phyloP scores from a whole-genome alignment of 2,329 filamentous ascomycete species.

The Podosphaera aphanis region DNA sequence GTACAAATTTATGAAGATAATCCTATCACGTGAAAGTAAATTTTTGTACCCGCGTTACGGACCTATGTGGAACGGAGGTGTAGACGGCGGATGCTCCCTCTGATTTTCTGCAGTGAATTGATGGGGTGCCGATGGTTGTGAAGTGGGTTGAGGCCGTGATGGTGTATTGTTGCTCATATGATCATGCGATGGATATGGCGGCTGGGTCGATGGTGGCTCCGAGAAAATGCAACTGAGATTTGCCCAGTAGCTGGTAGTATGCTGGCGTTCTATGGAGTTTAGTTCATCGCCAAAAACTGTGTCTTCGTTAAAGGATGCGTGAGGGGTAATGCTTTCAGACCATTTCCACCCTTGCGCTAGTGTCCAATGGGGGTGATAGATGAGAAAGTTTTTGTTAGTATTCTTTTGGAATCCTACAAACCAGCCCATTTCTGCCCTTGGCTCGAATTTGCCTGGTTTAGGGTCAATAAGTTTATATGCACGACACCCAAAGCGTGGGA shows the following conservation, averaged over 20 bases:
- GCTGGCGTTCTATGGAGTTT: not conserved
- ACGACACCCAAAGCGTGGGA: not conserved
- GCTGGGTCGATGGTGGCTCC: not conserved
- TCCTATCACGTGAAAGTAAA: too few relatives aligned
- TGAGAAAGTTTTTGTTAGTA: not conserved
- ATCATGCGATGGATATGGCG: not conserved
- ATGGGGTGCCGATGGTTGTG: too few relatives aligned
- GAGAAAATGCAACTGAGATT: not conserved
- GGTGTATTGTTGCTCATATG: too few relatives aligned
- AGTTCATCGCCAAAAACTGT: not conserved
- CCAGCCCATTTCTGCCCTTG: not conserved
- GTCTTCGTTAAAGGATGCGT: not conserved
- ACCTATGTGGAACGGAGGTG: too few relatives aligned
- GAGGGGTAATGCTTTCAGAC: not conserved
- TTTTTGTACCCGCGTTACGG: too few relatives aligned
- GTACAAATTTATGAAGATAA: too few relatives aligned
- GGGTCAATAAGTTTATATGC: too few relatives aligned
- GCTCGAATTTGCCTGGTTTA: not conserved
- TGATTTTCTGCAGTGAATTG: too few relatives aligned
- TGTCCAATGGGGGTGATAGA: not conserved
- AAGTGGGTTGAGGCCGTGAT: too few relatives aligned
- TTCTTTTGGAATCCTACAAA: conserved; percentile 1
- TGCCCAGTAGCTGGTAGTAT: not conserved
- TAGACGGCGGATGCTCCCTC: too few relatives aligned
- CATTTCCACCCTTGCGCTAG: not conserved